Evolutionary conservation across 768 basidiomycete species (phyloP).

Genomic region (Xerocomellus amylosporus): DNA sequence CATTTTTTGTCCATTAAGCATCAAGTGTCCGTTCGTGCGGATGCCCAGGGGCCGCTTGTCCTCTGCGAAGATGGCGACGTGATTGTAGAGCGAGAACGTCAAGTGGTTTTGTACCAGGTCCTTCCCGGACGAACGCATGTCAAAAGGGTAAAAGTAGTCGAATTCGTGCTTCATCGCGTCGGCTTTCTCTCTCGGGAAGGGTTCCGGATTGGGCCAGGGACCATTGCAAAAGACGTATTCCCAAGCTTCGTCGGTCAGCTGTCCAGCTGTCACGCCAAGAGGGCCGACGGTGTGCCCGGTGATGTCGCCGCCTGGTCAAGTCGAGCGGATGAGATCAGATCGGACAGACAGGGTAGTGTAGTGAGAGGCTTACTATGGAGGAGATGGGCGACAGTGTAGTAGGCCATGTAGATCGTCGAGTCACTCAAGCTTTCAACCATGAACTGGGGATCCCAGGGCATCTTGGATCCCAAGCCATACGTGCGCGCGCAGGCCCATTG

Average conservation of each 20-base stretch:
- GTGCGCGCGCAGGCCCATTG: conserved; percentile 99
- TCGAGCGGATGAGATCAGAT: conserved; percentile 7
- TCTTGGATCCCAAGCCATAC: conserved; percentile 90
- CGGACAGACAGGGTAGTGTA: not conserved
- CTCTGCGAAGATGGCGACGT: conserved; percentile 86
- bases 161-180: conserved; percentile 87
- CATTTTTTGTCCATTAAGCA: conserved; percentile 99
- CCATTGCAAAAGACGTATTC: conserved; percentile 86
- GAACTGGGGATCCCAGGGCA: conserved; percentile 97
- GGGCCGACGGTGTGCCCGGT: conserved; percentile 79
- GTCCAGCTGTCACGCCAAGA: conserved; percentile 80
- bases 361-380: conserved; percentile 69
- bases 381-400: conserved; percentile 92
- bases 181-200: conserved; percentile 72
- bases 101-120: conserved; percentile 95
- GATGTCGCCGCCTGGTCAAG: conserved; percentile 56
- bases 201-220: conserved; percentile 65
- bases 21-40: conserved; percentile 93
- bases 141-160: conserved; percentile 97
- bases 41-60: conserved; percentile 90
- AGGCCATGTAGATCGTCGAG: conserved; percentile 98
- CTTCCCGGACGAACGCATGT: conserved; percentile 96
- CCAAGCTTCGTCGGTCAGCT: conserved; percentile 98
- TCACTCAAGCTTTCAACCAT: conserved; percentile 96
- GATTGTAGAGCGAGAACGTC: conserved; percentile 92